A percentile compares a stretch with the other conserved stretches of the same genome.
Evolutionary conservation across 208 protist genomes (phyloP).

Genomic region (Strigomonas galati): DNA sequence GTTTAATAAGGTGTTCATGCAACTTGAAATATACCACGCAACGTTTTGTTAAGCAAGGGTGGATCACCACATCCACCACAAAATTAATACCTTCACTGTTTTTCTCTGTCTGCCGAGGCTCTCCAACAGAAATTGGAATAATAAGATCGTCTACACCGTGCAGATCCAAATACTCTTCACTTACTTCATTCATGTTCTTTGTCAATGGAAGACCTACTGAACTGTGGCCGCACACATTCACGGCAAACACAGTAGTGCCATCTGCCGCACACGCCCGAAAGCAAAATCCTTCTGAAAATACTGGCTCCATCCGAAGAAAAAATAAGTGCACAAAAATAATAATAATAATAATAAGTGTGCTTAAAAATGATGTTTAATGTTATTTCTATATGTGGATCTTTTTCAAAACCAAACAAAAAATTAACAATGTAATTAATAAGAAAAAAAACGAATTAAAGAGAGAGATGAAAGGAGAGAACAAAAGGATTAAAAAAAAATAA

Average conservation of each 20-base stretch:
- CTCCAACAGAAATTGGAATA: constrained; percentile 77
- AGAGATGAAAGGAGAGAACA: constrained; percentile 8
- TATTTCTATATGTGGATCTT: no score
- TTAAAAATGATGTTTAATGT: no score
- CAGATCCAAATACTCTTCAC: constrained; percentile 61
- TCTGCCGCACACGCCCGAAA: no score
- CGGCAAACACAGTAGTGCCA: constrained; percentile 5
- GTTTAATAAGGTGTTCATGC: constrained; percentile 55
- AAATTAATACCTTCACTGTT: neutral
- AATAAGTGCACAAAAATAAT: no score
- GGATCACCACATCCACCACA: constrained; percentile 78
- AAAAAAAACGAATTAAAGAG: constrained; percentile 2
- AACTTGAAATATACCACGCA: constrained; percentile 38
- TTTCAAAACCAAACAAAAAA: neutral
- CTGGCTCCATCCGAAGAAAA: neutral
- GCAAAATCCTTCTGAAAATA: no score
- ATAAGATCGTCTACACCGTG: constrained; percentile 84
- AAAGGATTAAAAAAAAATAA: constrained; percentile 11
- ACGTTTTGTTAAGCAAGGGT: constrained; percentile 50
- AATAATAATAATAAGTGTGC: no score
- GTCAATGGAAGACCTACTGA: constrained; percentile 64
- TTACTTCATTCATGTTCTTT: constrained; percentile 59
- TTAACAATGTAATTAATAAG: constrained; percentile 1
- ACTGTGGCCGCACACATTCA: constrained; percentile 81
- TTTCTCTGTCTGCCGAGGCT: constrained; percentile 20